These are phyloP conservation scores for Sphaerostilbella broomeana DNA, from an alignment of 2,329 filamentous ascomycete species.

Conservation along the genomic window DNA sequence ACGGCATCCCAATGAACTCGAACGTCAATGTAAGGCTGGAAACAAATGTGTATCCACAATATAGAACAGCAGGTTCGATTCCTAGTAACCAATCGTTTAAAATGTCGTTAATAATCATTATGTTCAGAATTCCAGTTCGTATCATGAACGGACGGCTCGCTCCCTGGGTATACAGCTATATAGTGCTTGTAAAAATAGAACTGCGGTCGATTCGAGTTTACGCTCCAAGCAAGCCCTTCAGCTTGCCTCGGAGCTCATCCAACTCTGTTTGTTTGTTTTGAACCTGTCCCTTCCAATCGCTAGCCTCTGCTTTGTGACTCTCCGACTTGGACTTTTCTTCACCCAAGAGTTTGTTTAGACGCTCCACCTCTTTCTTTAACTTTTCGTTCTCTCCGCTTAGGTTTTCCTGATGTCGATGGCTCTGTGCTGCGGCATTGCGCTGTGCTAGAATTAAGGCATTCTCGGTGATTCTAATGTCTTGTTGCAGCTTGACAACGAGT, in stretches of 20 bases:
- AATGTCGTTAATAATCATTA: too few species aligned
- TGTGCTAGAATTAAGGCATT: constrained; percentile 10
- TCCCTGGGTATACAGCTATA: too few species aligned
- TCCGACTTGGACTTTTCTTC: constrained; percentile 5
- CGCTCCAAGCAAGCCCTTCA: constrained; percentile 6
- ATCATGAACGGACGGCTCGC: too few species aligned
- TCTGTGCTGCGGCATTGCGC: constrained; percentile 8
- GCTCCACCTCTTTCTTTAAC: constrained; percentile 5
- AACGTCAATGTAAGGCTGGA: too few species aligned
- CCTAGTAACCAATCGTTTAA: too few species aligned
- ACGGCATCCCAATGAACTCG: too few species aligned
- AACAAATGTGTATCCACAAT: too few species aligned
- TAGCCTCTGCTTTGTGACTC: constrained; percentile 1
- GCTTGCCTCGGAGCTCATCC: constrained; percentile 7
- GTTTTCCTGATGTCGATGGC: constrained; percentile 3
- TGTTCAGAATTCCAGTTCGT: too few species aligned
- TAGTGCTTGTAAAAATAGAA: too few species aligned
- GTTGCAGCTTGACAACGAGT: constrained; percentile 6
- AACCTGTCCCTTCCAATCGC: constrained; percentile 6
- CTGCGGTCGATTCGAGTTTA: too few species aligned
- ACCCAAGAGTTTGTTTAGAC: neutral
- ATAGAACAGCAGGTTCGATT: too few species aligned
- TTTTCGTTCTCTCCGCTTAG: constrained; percentile 6
- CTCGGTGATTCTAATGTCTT: constrained; percentile 9
- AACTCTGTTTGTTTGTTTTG: constrained; percentile 6